Conservation (phyloP, 768 basidiomycete species). For the Austroboletus festivus region DNA sequence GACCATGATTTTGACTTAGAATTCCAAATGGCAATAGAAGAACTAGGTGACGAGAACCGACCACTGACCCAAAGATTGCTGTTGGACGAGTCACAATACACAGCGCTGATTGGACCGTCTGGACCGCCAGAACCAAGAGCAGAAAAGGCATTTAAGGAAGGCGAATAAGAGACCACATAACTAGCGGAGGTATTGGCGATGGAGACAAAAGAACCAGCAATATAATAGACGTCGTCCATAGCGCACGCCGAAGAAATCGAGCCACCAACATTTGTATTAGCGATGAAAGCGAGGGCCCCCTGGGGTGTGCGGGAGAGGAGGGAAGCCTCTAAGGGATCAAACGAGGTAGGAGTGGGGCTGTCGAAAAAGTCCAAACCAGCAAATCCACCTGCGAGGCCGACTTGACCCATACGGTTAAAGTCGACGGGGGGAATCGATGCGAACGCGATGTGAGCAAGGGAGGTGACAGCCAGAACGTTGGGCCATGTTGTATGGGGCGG, state of each 20-base stretch:
- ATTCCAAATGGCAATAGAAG: constrained; percentile 72
- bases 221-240: constrained; percentile 65
- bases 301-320: constrained; percentile 61
- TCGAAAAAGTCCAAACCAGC: constrained; percentile 79
- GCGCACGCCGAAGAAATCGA: constrained; percentile 70
- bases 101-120: constrained; percentile 65
- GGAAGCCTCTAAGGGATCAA: constrained; percentile 71
- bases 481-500: constrained; percentile 17
- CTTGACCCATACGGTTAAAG: constrained; percentile 84
- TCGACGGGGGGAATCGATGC: constrained; percentile 59
- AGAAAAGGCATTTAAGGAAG: constrained; percentile 54
- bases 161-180: constrained; percentile 78
- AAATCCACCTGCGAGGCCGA: constrained; percentile 86
- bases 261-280: constrained; percentile 79
- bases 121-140: constrained; percentile 67
- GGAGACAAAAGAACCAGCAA: constrained; percentile 82
- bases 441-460: constrained; percentile 15
- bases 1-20: constrained; percentile 64
- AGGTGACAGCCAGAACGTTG: constrained; percentile 23
- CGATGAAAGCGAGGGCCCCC: constrained; percentile 68
- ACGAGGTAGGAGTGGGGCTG: constrained; percentile 49
- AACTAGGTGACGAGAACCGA: constrained; percentile 62
- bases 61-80: constrained; percentile 79
- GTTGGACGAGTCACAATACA: constrained; percentile 72
- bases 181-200: constrained; percentile 54